Base-by-base conservation (phyloP, 2,329 filamentous ascomycete species). In the Fusarium papillatum region DNA sequence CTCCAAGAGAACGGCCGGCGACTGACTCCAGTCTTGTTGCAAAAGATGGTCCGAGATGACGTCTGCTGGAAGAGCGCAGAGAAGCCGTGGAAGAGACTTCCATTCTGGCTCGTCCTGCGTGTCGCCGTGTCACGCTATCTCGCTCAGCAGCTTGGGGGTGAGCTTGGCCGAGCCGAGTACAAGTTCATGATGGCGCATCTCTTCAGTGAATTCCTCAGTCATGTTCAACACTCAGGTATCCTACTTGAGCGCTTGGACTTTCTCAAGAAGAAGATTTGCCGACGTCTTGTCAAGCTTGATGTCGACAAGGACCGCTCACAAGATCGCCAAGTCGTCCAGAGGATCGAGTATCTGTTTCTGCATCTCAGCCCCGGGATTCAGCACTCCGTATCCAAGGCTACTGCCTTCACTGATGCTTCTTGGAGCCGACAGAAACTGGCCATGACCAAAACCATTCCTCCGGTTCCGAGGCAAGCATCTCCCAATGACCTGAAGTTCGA, bases 101-200 rank as follows among this genome's bases (percentile, higher is more conserved):
- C 93, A 0, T 87, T 89, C 63, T 95, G 92, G 89, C 87, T 95
- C 0, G 84, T 92, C 1, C 80, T 94, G 17, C 89, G 92, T 1
- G 91, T 94, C 10, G 85, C 86, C 0, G 78, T 91, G 2, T 88
- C 91, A 59, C 87, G 92, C 0, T 84, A 88, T 10, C 83, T 94
- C 0, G 83, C 17, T 14, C 14, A 87, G 85, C 4, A 74, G 76
- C 57, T 79, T 1, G 82, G 87, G 2, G 72, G 74, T 2, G 76
- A 78, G 22, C 46, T 65, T 68, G 79, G 72, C 7, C 78, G 78
- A 16, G 63, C 87, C 0, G 84, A 87, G 48, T 94, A 92, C 85
- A 94, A 94, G 76, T 85, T 88, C 26, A 76, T 93, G 17, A 84
- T 92, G 26, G 86, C 84, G 61, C 70, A 85, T 13, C 63, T 92